phyloP scores from a whole-genome alignment of 1,139 yeast species.

The Pichia sp. region DNA sequence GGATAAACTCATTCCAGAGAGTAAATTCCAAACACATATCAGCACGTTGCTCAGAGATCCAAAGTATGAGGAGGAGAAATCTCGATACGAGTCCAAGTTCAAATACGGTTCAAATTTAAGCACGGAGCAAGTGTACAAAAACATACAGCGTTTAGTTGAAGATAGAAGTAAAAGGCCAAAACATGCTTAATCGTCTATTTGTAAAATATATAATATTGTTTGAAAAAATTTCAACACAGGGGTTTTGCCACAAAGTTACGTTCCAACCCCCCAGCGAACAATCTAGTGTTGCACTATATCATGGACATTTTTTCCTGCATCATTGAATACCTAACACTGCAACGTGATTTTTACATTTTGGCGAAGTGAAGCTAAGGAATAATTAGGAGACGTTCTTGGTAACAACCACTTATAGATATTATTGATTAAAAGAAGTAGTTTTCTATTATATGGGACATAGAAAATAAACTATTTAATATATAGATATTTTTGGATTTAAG shows the following conservation, averaged over 20 bases:
- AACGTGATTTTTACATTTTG: too few relatives aligned
- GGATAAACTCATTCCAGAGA: slow-evolving; percentile 64
- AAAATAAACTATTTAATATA: slow-evolving; percentile 5
- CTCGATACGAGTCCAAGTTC: slow-evolving; percentile 58
- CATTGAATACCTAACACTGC: too few relatives aligned
- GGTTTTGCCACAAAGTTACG: too few relatives aligned
- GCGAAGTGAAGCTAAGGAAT: too few relatives aligned
- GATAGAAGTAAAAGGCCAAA: slow-evolving; percentile 17
- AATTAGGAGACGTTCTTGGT: background rate
- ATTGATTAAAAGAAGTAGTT: slow-evolving; percentile 5
- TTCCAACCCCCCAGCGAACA: too few relatives aligned
- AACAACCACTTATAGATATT: background rate
- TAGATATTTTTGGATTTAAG: slow-evolving; percentile 2
- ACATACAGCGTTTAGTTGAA: slow-evolving; percentile 57
- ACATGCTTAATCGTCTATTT: background rate
- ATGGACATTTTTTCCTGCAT: too few relatives aligned
- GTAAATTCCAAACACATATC: slow-evolving; percentile 69
- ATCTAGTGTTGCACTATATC: too few relatives aligned
- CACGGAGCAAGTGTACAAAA: slow-evolving; percentile 67
- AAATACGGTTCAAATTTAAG: slow-evolving; percentile 52
- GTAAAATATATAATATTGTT: background rate
- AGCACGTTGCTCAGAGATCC: slow-evolving; percentile 76
- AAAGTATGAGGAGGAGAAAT: slow-evolving; percentile 65
- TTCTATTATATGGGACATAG: slow-evolving; percentile 5
- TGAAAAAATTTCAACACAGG: too few relatives aligned